These are phyloP conservation scores for Echites panduratus DNA, from an alignment of 257 asterid species.

Conservation along the genomic window DNA sequence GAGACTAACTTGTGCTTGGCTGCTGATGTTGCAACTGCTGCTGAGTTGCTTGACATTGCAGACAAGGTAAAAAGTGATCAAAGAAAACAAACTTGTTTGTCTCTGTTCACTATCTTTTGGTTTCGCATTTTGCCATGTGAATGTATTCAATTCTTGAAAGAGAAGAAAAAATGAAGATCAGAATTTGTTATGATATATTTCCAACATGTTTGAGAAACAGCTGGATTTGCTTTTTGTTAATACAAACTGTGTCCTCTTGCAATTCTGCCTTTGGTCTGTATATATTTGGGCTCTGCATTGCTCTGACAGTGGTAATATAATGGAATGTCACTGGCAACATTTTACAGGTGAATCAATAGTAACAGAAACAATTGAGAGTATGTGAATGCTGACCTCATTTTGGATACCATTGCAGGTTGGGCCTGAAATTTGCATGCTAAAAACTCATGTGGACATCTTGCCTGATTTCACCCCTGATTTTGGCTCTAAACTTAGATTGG, in stretches of 20 bases:
- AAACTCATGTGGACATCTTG: slow-evolving; percentile 94
- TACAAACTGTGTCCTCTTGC: neutral
- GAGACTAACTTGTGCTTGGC: slow-evolving; percentile 87
- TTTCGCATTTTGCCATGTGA: neutral
- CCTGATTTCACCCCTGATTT: slow-evolving; percentile 91
- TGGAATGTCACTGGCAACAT: neutral
- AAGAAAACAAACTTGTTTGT: neutral
- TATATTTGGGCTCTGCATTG: neutral
- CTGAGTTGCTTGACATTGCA: slow-evolving; percentile 85
- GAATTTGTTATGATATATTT: neutral
- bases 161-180: neutral
- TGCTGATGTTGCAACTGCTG: slow-evolving; percentile 94
- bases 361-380: neutral
- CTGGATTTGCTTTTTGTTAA: neutral
- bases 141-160: neutral
- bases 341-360: neutral
- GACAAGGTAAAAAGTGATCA: slow-evolving; percentile 53
- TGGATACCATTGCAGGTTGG: slow-evolving; percentile 65
- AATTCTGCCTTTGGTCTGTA: neutral
- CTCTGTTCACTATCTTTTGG: neutral
- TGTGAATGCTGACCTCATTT: neutral
- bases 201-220: neutral
- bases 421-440: slow-evolving; percentile 93
- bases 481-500: slow-evolving; percentile 86
- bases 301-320: too few species aligned